Evolutionary conservation across 2,329 filamentous ascomycete genomes (phyloP), one percentile per base, ranked within the genome.

Genomic region (Alternaria alternata): DNA sequence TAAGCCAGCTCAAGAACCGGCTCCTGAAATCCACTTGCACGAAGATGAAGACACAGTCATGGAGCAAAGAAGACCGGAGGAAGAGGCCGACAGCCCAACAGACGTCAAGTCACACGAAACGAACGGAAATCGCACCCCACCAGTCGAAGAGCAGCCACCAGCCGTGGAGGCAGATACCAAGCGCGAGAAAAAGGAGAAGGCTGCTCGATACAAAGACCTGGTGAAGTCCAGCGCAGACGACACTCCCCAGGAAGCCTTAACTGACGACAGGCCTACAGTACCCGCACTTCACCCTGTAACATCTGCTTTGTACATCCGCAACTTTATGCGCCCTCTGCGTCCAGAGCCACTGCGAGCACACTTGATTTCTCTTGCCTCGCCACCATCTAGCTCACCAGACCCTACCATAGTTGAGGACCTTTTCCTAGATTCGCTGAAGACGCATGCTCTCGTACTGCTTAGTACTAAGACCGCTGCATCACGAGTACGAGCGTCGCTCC

Each of bases 271-370:
- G 7, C 69, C 70, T 30, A 71, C 76, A 28, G 63, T 74, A 5
- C 75, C 79, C 20, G 77, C 81, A 16, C 67, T 80, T 8, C 81
- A 84, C 58, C 70, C 80, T 2, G 76, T 78, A 47, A 83, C 76
- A 7, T 62, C 75, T 11, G 73, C 76, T 16, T 82, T 98, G 47
- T 98, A 97, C 80, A 95, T 98, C 69, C 89, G 90, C 76, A 90
- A 97, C 71, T 87, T 98, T 55, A 94, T 96, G 88, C 89, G 94
- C 47, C 94, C 95, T 9, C 83, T 98, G 22, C 90, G 92, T 60
- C 86, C 88, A 0, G 81, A 83, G 26, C 82, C 84, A 18, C 85
- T 98, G 1, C 87, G 87, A 69, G 83, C 86, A 1, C 88, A 97
- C 72, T 83, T 98, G 5, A 75, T 86, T 43, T 81, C 85, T 7